Evolutionary conservation across 257 asterid species (phyloP), one percentile per base, ranked within the genome.

Genomic region (Vinca minor): DNA sequence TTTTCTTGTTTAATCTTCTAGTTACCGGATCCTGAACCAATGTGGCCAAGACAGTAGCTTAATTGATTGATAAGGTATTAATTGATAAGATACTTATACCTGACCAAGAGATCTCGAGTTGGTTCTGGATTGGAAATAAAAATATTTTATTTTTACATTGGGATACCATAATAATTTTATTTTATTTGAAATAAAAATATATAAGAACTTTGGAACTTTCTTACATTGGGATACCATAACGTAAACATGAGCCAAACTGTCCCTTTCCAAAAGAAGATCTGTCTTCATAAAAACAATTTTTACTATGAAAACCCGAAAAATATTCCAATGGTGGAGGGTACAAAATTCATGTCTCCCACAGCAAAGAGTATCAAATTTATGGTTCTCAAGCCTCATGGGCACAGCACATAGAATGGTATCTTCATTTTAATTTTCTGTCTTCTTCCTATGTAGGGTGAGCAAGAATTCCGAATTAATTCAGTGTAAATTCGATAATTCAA

Each of bases 211-310:
- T 48, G 58, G 29, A 31, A 38, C 11, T 45, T 54, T 1, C 18
- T 12, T 41, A 20, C 46, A 41, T 44, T 50, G 49, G 47, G 52
- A 55, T 65, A 4, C 62, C 14, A 62, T 44, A 48, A 45, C 23
- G 58, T 7, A 17, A 57, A 64, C 57, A 47, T 26, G 63, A 63
- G 63, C 57, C 63, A 57, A 66, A 54, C 25, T 45, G 68, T 50
- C 72, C 68, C 68, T 52, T 66, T 53, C 61, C 34, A 20, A 41
- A 18, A 28, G 74, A 60, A 42, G 64, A 50, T 66, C 42, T 41
- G n/a, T 46, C 3, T 34, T 3, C 7, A 34, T 34, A 34, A 34
- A n/a, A 34, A 34, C 7, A 34, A 34, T 34, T 42, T 47, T 9
- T 20, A 65, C 38, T 35, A 45, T 44, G n/a, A 56, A 48, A 48